Evolutionary conservation across 176 grass and related monocot species (phyloP).

Genomic region (Chrysopogon serrulatus): DNA sequence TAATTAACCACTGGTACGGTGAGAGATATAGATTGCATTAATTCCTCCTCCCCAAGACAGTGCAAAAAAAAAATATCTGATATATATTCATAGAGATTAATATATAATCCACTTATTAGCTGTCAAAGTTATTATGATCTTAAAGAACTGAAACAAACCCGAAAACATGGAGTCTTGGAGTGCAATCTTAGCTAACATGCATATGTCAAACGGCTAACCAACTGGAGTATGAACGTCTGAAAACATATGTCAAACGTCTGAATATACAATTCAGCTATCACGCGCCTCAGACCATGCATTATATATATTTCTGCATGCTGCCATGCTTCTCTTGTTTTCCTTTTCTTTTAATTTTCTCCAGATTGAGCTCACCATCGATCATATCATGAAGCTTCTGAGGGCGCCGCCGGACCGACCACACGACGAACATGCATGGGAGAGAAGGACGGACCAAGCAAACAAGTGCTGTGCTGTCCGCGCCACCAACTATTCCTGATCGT

Average conservation of each 20-base stretch:
- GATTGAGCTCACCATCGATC: neutral
- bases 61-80: too few species aligned
- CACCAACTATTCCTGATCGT: slow-evolving; percentile 26
- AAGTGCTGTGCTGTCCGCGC: neutral
- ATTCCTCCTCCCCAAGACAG: too few species aligned
- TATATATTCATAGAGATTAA: too few species aligned
- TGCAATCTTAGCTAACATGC: neutral
- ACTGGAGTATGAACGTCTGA: slow-evolving; percentile 24
- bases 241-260: slow-evolving; percentile 17
- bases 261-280: slow-evolving; percentile 20
- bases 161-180: neutral
- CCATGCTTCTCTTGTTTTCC: neutral
- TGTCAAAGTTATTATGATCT: too few species aligned
- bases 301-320: neutral
- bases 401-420: neutral
- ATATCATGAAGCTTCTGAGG: slow-evolving; percentile 13
- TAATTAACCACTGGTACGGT: too few species aligned
- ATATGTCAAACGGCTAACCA: too few species aligned
- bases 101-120: too few species aligned
- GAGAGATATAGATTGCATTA: too few species aligned
- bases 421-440: neutral
- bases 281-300: neutral
- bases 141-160: too few species aligned
- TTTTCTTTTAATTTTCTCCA: neutral
- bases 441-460: neutral